A percentile compares a stretch with the other conserved stretches of the same genome.
These are phyloP conservation scores for Solanum gandarillasii DNA, from an alignment of 257 asterid species.

Conservation along the genomic window DNA sequence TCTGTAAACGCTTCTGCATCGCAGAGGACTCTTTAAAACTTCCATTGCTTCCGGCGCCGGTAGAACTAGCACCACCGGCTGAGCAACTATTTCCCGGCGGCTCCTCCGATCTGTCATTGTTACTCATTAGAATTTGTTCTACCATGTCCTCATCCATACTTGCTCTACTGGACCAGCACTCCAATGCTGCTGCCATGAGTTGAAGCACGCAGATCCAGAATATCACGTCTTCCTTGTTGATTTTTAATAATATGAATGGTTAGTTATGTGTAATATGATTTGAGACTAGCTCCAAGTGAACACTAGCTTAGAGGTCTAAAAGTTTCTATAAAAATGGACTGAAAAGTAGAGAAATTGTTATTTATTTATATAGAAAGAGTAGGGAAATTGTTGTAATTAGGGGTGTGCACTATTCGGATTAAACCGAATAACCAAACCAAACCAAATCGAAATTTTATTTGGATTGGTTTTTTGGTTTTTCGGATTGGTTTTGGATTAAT, in stretches of 20 bases:
- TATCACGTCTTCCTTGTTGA: background rate
- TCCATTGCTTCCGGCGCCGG: constrained; percentile 17
- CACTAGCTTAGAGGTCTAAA: background rate
- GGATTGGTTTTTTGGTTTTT: too few relatives aligned
- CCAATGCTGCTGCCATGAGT: constrained; percentile 80
- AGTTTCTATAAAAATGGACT: background rate
- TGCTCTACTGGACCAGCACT: constrained; percentile 92
- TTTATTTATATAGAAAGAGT: background rate
- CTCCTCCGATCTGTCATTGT: constrained; percentile 75
- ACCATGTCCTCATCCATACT: constrained; percentile 88
- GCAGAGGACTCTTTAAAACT: constrained; percentile 56
- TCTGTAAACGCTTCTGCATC: constrained; percentile 74
- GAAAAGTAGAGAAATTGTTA: background rate
- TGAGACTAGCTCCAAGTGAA: background rate
- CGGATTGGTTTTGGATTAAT: too few relatives aligned
- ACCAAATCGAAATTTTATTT: too few relatives aligned
- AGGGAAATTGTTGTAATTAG: background rate
- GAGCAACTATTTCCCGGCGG: constrained; percentile 29
- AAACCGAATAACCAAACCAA: too few relatives aligned
- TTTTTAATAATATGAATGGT: background rate
- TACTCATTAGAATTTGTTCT: constrained; percentile 87
- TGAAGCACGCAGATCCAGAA: background rate
- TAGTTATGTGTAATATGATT: background rate
- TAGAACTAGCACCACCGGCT: constrained; percentile 1
- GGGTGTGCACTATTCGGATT: too few relatives aligned